These are phyloP conservation scores for Colletotrichum melonis DNA, from an alignment of 2,329 filamentous ascomycete species.

Conservation along the genomic window DNA sequence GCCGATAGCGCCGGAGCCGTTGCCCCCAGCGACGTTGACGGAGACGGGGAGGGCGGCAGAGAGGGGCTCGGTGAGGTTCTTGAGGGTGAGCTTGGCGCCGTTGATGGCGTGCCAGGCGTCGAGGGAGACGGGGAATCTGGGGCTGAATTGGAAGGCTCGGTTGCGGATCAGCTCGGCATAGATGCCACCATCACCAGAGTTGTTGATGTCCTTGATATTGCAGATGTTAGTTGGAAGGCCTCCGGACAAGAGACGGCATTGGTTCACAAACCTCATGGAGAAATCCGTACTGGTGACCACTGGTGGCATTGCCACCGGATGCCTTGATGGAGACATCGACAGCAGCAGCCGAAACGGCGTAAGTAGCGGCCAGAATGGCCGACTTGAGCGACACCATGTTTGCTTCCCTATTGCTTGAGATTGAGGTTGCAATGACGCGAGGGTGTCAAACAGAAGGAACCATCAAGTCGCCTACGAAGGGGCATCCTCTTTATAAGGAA, in stretches of 20 bases:
- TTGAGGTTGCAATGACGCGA: slow-evolving; percentile 21
- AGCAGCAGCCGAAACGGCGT: slow-evolving; percentile 41
- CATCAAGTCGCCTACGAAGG: not conserved
- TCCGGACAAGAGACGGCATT: not conserved
- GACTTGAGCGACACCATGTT: slow-evolving; percentile 35
- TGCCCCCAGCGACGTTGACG: slow-evolving; percentile 54
- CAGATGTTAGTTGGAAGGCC: not conserved
- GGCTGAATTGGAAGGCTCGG: slow-evolving; percentile 73
- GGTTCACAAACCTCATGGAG: slow-evolving; percentile 52
- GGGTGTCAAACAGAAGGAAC: not conserved
- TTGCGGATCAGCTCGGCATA: slow-evolving; percentile 79
- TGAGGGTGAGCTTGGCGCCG: slow-evolving; percentile 57
- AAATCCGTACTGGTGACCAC: slow-evolving; percentile 58
- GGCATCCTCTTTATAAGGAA: slow-evolving; percentile 3
- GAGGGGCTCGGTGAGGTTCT: slow-evolving; percentile 58
- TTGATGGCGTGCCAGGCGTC: slow-evolving; percentile 58
- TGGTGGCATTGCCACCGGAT: slow-evolving; percentile 54
- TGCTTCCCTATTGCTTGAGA: slow-evolving; percentile 21
- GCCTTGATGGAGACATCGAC: slow-evolving; percentile 56
- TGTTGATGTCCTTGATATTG: slow-evolving; percentile 66
- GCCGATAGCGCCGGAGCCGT: slow-evolving; percentile 51
- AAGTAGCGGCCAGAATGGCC: slow-evolving; percentile 36
- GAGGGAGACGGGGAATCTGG: slow-evolving; percentile 54
- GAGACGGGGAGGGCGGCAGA: slow-evolving; percentile 64
- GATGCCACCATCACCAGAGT: slow-evolving; percentile 78